Base-by-base conservation (phyloP, 2,329 filamentous ascomycete species). In the Lachnellula hyalina region DNA sequence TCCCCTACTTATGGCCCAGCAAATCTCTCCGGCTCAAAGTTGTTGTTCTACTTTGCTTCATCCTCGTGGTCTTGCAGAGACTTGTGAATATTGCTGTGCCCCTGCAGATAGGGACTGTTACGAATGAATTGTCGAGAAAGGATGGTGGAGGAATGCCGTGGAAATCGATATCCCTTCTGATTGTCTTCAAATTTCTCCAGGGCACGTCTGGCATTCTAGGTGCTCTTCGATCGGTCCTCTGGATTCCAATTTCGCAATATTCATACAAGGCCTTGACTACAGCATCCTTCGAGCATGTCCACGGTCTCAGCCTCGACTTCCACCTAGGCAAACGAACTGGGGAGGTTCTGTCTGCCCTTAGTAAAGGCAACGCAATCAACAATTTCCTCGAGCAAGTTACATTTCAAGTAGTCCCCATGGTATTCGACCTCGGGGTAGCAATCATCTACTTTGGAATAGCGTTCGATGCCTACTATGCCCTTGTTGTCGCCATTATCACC, bases 221-320 rank as follows among this genome's bases (percentile, higher is more conserved):
- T 7, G 93, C 90, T 1, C 66, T 89, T 35, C 83, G 94, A 60
- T 87, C 90, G 21, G 84, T 90, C 36, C 77, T 99, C 35, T 99
- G 94, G 94, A 94, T 99, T 49, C 93, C 94, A 0, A 91, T 99
- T 54, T 90, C 92, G 36, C 94, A 99, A 71, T 96, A 97, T 71
- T 96, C 93, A 0, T 99, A 96, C 73, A 87, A 90, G 67, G 90
- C 94, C 61, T 80, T 99, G 55, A 96, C 92, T 5, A 94, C 94
- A 2, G 92, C 94, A 15, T 90, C 93, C 11, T 99, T 99, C 69
- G 93, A 97, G 73, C 94, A 99, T 70, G 94, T 99, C 21, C 94
- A 99, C 72, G 87, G 87, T 49, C 83, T 99, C 35, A 96, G 92
- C 71, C 80, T 97, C 61, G 94, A 97, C 70, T 99, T 99, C 67